Percentiles rank a stretch among this genome's conserved stretches.
These are phyloP conservation scores for Nigrospora osmanthi DNA, from an alignment of 2,329 filamentous ascomycete genomes.

Conservation along the genomic window DNA sequence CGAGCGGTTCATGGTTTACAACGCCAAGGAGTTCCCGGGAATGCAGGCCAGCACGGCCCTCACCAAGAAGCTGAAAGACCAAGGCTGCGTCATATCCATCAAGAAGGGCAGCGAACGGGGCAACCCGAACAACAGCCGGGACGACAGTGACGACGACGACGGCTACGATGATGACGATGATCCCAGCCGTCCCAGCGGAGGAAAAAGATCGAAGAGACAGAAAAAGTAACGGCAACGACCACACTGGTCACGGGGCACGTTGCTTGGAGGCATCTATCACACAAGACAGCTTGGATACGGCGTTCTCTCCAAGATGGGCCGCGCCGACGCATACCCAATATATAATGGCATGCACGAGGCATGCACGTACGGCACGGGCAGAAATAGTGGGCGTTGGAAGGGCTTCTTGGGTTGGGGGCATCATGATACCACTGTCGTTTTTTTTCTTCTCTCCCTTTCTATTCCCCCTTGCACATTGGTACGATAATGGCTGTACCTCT, in stretches of 20 bases:
- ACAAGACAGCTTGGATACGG: too few relatives aligned
- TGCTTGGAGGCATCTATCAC: too few relatives aligned
- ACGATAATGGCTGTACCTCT: too few relatives aligned
- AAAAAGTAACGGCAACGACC: background rate
- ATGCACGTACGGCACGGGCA: too few relatives aligned
- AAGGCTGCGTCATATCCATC: constrained; percentile 77
- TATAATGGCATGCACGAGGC: too few relatives aligned
- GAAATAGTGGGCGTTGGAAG: too few relatives aligned
- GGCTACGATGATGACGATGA: constrained; percentile 26
- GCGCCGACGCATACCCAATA: too few relatives aligned
- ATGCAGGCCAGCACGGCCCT: constrained; percentile 72
- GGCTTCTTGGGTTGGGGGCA: too few relatives aligned
- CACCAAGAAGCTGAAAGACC: constrained; percentile 66
- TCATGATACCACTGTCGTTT: background rate
- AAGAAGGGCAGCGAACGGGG: constrained; percentile 75
- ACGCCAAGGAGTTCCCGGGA: constrained; percentile 78
- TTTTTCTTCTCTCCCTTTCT: background rate
- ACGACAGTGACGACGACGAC: constrained; percentile 37
- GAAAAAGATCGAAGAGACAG: background rate
- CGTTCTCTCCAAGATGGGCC: too few relatives aligned
- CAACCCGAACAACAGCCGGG: constrained; percentile 20
- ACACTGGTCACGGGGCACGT: too few relatives aligned
- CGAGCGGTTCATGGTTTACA: constrained; percentile 71
- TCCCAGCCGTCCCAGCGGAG: background rate
- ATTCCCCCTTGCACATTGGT: background rate